A percentile compares a stretch with the other conserved stretches of the same genome.
These are phyloP conservation scores for Ramalina intermedia DNA, from an alignment of 495 filamentous ascomycete species.

Conservation along the genomic window DNA sequence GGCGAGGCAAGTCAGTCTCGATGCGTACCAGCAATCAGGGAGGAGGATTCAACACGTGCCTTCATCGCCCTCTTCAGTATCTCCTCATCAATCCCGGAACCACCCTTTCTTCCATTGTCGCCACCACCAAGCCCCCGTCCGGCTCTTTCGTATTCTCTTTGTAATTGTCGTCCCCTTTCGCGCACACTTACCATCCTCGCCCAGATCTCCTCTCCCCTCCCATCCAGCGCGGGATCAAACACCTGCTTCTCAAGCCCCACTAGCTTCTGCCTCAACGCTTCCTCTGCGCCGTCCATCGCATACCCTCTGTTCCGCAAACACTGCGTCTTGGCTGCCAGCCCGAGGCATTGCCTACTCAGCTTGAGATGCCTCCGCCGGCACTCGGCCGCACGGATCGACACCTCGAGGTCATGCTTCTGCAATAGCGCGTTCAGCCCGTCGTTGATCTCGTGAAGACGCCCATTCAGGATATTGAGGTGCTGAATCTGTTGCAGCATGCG, in stretches of 20 bases:
- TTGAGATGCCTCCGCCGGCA: slow-evolving; percentile 67
- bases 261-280: slow-evolving; percentile 78
- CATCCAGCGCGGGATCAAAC: slow-evolving; percentile 71
- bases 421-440: slow-evolving; percentile 62
- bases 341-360: slow-evolving; percentile 65
- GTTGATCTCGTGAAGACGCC: slow-evolving; percentile 85
- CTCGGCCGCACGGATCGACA: slow-evolving; percentile 65
- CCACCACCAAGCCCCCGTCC: slow-evolving; percentile 33
- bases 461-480: slow-evolving; percentile 56
- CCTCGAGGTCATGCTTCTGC: slow-evolving; percentile 66
- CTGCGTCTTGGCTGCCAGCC: slow-evolving; percentile 82
- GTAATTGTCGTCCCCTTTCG: slow-evolving; percentile 63
- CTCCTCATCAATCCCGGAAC: slow-evolving; percentile 56
- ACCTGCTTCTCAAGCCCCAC: slow-evolving; percentile 55
- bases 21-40: not conserved
- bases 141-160: slow-evolving; percentile 60
- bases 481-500: slow-evolving; percentile 66
- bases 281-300: slow-evolving; percentile 79
- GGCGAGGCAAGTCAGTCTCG: not conserved
- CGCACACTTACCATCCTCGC: slow-evolving; percentile 76
- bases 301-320: slow-evolving; percentile 84
- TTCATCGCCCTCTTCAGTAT: slow-evolving; percentile 69
- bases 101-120: slow-evolving; percentile 16
- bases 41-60: slow-evolving; percentile 35
- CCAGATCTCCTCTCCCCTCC: slow-evolving; percentile 90